Conservation (phyloP, 2,329 filamentous ascomycete species). For the Gremmenia infestans region DNA sequence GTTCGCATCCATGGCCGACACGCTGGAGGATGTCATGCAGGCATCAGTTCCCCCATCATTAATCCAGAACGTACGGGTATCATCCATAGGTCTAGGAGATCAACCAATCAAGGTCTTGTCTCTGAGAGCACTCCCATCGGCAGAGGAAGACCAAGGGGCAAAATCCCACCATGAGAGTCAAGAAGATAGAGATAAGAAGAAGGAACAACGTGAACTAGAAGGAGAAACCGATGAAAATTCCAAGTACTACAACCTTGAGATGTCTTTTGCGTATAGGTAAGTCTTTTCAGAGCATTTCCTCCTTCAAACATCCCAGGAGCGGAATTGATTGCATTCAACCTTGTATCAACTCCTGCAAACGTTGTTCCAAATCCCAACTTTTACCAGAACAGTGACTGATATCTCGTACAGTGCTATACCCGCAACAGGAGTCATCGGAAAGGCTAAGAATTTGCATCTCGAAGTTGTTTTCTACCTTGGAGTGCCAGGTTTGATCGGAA, state of each 20-base stretch:
- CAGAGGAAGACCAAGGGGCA: constrained; percentile 14
- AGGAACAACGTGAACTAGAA: constrained; percentile 16
- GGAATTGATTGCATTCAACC: too few species aligned
- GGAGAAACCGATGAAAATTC: constrained; percentile 13
- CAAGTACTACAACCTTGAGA: constrained; percentile 20
- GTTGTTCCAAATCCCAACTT: too few species aligned
- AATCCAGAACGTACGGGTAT: constrained; percentile 17
- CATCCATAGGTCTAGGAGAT: constrained; percentile 18
- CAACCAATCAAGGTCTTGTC: constrained; percentile 18
- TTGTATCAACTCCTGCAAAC: too few species aligned
- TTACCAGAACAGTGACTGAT: too few species aligned
- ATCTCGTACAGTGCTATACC: constrained; percentile 14
- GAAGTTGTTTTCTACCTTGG: constrained; percentile 20
- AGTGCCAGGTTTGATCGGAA: constrained; percentile 16
- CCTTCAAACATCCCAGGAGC: too few species aligned
- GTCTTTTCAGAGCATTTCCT: too few species aligned
- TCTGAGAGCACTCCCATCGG: constrained; percentile 14
- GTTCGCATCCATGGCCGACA: constrained; percentile 20
- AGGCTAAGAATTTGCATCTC: constrained; percentile 22
- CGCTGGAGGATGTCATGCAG: constrained; percentile 22
- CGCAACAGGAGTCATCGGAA: constrained; percentile 19
- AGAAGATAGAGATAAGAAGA: constrained; percentile 14
- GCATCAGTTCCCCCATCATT: constrained; percentile 18
- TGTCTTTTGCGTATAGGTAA: constrained; percentile 11
- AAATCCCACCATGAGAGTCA: constrained; percentile 2